These are phyloP conservation scores for Citrullus mucosospermus DNA, from an alignment of 306 rosid species.

Conservation along the genomic window DNA sequence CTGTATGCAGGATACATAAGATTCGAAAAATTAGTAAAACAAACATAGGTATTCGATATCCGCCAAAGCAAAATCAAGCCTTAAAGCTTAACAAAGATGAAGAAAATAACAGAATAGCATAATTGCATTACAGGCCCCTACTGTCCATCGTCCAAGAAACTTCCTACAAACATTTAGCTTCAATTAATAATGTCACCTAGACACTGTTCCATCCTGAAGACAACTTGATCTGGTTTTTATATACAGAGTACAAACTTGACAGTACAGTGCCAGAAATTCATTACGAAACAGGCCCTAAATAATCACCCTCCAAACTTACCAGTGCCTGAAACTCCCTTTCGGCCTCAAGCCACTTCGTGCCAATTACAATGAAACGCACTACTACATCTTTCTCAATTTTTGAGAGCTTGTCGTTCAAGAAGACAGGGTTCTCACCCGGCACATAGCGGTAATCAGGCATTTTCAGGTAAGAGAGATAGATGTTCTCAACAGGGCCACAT, in stretches of 20 bases:
- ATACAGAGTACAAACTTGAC: not conserved
- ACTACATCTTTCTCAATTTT: constrained; percentile 48
- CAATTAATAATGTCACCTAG: not conserved
- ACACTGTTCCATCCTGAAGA: not conserved
- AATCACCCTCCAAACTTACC: constrained; percentile 76
- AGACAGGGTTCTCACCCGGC: constrained; percentile 58
- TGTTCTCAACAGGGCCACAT: constrained; percentile 69
- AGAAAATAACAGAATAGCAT: not conserved
- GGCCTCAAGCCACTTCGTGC: constrained; percentile 85
- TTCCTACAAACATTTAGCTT: not conserved
- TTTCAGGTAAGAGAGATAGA: constrained; percentile 48
- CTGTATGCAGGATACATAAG: not conserved
- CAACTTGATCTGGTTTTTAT: not conserved
- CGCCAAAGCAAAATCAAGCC: too few species aligned
- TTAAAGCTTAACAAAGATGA: not conserved
- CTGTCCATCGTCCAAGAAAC: not conserved
- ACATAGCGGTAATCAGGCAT: constrained; percentile 64
- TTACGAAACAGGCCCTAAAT: constrained; percentile 57
- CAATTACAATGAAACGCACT: constrained; percentile 61
- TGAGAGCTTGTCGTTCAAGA: constrained; percentile 43
- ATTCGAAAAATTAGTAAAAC: too few species aligned
- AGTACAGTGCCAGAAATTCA: not conserved
- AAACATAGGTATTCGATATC: too few species aligned
- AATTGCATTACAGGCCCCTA: not conserved
- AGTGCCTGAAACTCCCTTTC: constrained; percentile 81